A percentile compares a stretch with the other conserved stretches of the same genome.
phyloP scores from a whole-genome alignment of 345 rosid genomes.

The Jatropha curcas region DNA sequence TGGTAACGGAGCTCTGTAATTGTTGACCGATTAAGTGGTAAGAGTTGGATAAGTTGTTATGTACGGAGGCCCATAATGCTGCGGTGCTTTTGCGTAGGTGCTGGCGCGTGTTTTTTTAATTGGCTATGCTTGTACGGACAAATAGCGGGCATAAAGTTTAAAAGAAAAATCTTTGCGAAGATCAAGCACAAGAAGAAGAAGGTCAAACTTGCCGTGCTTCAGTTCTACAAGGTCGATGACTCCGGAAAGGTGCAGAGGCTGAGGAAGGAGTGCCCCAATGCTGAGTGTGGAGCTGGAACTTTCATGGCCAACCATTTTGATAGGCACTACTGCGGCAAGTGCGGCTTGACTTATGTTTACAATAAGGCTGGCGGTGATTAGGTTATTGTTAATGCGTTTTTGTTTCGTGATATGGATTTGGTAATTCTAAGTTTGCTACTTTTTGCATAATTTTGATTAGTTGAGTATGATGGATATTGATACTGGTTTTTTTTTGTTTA shows the following conservation, averaged over 20 bases:
- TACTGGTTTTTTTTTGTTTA: slow-evolving; percentile 6
- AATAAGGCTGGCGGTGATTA: slow-evolving; percentile 32
- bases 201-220: slow-evolving; percentile 37
- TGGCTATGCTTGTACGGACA: too few species aligned
- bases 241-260: slow-evolving; percentile 32
- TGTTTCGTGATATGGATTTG: background rate
- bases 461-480: background rate
- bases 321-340: slow-evolving; percentile 38
- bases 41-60: too few species aligned
- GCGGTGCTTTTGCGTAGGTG: too few species aligned
- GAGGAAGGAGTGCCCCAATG: slow-evolving; percentile 38
- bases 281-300: slow-evolving; percentile 33
- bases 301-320: slow-evolving; percentile 38
- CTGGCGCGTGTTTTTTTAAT: too few species aligned
- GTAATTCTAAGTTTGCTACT: background rate
- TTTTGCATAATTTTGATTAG: background rate
- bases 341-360: slow-evolving; percentile 34
- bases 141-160: too few species aligned
- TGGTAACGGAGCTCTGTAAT: too few species aligned
- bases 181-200: slow-evolving; percentile 39
- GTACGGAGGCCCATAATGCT: too few species aligned
- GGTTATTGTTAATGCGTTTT: background rate
- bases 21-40: too few species aligned
- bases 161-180: too few species aligned
- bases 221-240: slow-evolving; percentile 35